These are phyloP conservation scores for Encephalitozoon romaleae DNA, from an alignment of 371 early-diverging fungal species.

Conservation along the genomic window DNA sequence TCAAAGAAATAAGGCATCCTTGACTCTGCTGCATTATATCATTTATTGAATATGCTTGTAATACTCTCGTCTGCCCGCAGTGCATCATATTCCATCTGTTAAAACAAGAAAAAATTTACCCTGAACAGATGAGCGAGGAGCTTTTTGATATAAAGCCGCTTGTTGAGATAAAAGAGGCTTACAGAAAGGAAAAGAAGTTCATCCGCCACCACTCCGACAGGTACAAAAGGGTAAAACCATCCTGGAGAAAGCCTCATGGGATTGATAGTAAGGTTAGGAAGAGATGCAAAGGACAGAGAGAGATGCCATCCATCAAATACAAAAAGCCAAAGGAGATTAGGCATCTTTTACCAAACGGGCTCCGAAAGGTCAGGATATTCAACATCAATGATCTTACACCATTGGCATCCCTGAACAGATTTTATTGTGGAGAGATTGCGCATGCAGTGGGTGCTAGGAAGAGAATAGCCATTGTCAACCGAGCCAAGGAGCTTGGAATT, in stretches of 20 bases:
- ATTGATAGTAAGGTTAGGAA: constrained; percentile 97
- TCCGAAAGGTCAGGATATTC: constrained; percentile 86
- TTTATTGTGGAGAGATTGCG: constrained; percentile 95
- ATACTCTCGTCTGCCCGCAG: not conserved
- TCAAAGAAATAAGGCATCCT: not conserved
- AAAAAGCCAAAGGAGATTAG: constrained; percentile 75
- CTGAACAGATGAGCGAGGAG: constrained; percentile 14
- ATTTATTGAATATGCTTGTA: not conserved
- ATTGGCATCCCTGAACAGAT: constrained; percentile 91
- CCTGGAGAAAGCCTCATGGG: constrained; percentile 99
- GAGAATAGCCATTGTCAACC: constrained; percentile 84
- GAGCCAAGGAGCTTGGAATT: constrained; percentile 89
- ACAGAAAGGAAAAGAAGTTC: constrained; percentile 89
- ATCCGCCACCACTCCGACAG: constrained; percentile 95
- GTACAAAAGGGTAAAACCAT: constrained; percentile 65
- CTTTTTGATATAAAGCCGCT: constrained; percentile 34
- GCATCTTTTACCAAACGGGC: constrained; percentile 88
- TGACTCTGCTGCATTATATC: not conserved
- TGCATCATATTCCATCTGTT: not conserved
- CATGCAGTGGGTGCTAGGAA: constrained; percentile 90
- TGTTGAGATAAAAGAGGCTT: constrained; percentile 25
- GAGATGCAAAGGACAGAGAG: constrained; percentile 87
- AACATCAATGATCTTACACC: constrained; percentile 88
- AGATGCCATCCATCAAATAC: constrained; percentile 94
- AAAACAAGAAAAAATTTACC: constrained; percentile 24